Evolutionary conservation across 2,329 filamentous ascomycete species (phyloP).

Genomic region (Myrmaecium sp.): DNA sequence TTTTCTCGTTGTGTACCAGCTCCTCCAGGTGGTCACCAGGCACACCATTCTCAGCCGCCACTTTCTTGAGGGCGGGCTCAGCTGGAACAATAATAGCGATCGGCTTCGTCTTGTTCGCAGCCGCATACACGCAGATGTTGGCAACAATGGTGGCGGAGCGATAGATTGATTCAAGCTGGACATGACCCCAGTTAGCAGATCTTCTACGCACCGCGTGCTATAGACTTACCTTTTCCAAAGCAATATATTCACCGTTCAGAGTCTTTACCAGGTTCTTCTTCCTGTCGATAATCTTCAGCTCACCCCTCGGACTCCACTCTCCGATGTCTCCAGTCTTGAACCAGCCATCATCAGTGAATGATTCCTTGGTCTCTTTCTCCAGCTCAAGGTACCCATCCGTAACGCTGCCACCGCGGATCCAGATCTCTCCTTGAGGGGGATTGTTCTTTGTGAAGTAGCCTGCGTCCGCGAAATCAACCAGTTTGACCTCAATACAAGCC

Average conservation of each 20-base stretch:
- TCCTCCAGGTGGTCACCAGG: slow-evolving; percentile 47
- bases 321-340: slow-evolving; percentile 96
- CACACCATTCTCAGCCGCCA: slow-evolving; percentile 42
- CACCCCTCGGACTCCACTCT: slow-evolving; percentile 65
- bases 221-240: slow-evolving; percentile 52
- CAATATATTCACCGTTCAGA: slow-evolving; percentile 88
- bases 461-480: slow-evolving; percentile 80
- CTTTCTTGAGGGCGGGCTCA: slow-evolving; percentile 38
- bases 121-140: slow-evolving; percentile 79
- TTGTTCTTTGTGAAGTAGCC: slow-evolving; percentile 60
- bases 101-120: slow-evolving; percentile 56
- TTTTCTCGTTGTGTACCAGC: slow-evolving; percentile 49
- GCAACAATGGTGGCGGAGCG: slow-evolving; percentile 60
- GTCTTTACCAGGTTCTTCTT: slow-evolving; percentile 99
- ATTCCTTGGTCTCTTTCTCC: slow-evolving; percentile 62
- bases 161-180: slow-evolving; percentile 73
- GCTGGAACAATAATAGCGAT: slow-evolving; percentile 61
- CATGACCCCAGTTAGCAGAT: background rate
- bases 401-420: slow-evolving; percentile 64
- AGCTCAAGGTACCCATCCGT: slow-evolving; percentile 70
- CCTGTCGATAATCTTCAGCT: slow-evolving; percentile 78
- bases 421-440: slow-evolving; percentile 82
- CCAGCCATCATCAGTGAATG: slow-evolving; percentile 74
- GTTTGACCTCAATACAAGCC: slow-evolving; percentile 68
- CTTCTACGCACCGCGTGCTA: background rate